Evolutionary conservation across 2,329 filamentous ascomycete genomes (phyloP), one percentile per base, ranked within the genome.

Genomic region (Ophioceras dolichostomum): DNA sequence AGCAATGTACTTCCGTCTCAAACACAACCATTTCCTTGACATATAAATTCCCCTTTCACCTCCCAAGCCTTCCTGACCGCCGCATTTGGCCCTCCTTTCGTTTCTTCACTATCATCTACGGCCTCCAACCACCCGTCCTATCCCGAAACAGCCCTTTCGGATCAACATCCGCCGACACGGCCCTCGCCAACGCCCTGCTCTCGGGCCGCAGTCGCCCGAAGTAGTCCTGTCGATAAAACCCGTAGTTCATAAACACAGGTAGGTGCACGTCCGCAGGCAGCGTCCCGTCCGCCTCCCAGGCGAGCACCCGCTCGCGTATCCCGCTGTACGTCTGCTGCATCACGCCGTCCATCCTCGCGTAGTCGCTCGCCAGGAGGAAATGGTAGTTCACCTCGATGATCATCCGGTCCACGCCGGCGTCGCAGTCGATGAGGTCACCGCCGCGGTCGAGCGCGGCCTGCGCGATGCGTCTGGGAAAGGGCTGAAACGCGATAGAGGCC

Each of bases 201-300:
- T 53, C 55, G 1, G 56, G 52, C 43, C 49, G 53, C 45, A 67
- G 37, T 24, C 62, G 46, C 2, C 54, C 58, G 34, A 55, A 65
- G 45, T 63, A 64, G 39, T 67, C 61, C 47, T 67, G 56, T n/a
- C 52, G 42, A 39, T 55, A 58, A 45, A 57, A 63, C 12, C 51
- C 56, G 35, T 65, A 59, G 44, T 65, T 67, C 55, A 59, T 57
- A 45, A 63, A 65, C 6, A 65, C 42, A 7, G 62, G 62, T 33
- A 60, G 49, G 40, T 59, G 62, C 2, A 47, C 56, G 19, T 57
- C 49, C 9, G 19, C 19, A 12, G 35, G 35, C 13, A 18, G 16
- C 35, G 31, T 37, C 35, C 28, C 58, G 18, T 55, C 50, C 13
- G 43, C 46, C 39, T 60, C 48, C 42, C 53, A 56, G 12, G 46